A percentile compares a stretch with the other conserved stretches of the same genome.
phyloP scores from a whole-genome alignment of 2,329 filamentous ascomycete genomes.

The Stenocarpella maydis region DNA sequence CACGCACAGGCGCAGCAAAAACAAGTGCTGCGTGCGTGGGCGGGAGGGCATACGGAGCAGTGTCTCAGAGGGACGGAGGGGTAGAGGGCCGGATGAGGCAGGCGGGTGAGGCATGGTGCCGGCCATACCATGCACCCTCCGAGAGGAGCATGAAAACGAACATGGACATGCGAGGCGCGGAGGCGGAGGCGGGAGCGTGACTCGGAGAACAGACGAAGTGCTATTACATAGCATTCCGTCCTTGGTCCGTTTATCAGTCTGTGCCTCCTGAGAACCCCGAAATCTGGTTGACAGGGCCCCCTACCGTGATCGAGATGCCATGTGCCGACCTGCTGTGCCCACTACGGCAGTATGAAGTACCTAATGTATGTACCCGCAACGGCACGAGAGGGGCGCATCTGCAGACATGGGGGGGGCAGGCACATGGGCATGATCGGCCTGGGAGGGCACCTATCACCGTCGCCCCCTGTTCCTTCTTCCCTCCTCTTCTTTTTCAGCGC shows the following conservation, averaged over 20 bases:
- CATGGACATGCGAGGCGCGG: slow-evolving; percentile 16
- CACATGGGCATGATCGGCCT: slow-evolving; percentile 7
- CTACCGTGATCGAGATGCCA: no score
- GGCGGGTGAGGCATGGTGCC: neutral
- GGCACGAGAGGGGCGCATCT: neutral
- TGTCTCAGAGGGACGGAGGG: neutral
- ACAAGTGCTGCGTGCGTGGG: neutral
- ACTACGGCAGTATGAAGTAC: no score
- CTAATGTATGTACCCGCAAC: neutral
- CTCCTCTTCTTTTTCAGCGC: neutral
- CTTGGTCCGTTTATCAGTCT: no score
- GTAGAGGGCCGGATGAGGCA: neutral
- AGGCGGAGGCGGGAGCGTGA: no score
- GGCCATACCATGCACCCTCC: no score
- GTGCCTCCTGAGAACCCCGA: no score
- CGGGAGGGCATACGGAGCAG: neutral
- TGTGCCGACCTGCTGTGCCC: no score
- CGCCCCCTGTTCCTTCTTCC: neutral
- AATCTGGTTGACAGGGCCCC: no score
- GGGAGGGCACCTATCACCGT: slow-evolving; percentile 5
- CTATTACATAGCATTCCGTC: no score
- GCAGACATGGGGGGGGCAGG: no score
- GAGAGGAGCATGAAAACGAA: no score
- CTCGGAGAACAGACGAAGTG: no score
- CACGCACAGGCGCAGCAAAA: neutral